phyloP scores from a whole-genome alignment of 2,329 filamentous ascomycete genomes.

The Chrysoporthe puriensis region DNA sequence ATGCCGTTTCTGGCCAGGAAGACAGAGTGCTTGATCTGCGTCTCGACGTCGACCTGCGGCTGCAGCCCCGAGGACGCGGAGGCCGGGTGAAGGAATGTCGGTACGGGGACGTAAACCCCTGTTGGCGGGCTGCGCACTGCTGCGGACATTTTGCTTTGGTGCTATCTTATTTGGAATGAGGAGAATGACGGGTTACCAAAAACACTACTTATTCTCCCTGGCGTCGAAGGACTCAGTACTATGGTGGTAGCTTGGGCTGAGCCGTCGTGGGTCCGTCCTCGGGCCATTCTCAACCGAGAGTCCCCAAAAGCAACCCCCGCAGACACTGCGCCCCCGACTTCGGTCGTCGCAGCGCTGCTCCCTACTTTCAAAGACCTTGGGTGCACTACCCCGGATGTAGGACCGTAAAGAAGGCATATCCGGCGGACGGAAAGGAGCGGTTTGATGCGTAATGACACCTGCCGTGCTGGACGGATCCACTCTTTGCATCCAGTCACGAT shows the following conservation, averaged over 20 bases:
- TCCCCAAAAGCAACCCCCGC: conserved; percentile 15
- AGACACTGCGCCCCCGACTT: background rate
- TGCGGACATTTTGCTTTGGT: conserved; percentile 14
- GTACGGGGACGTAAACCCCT: conserved; percentile 63
- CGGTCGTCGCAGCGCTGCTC: background rate
- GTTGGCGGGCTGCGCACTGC: conserved; percentile 45
- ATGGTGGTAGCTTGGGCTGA: background rate
- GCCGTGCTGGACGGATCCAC: background rate
- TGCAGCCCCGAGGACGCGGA: conserved; percentile 49
- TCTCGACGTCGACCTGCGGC: conserved; percentile 58
- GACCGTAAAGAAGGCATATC: conserved; percentile 8
- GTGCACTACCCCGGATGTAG: too few relatives aligned
- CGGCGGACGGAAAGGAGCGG: conserved; percentile 20
- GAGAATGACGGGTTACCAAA: background rate
- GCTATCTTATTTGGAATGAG: background rate
- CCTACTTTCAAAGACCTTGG: too few relatives aligned
- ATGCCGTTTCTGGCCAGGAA: conserved; percentile 65
- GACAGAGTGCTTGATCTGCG: conserved; percentile 61
- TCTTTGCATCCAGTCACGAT: conserved; percentile 2
- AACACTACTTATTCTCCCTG: background rate
- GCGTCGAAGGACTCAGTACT: background rate
- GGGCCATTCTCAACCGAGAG: conserved; percentile 21
- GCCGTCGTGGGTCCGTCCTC: background rate
- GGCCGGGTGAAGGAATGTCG: conserved; percentile 63
- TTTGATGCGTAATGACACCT: background rate